Evolutionary conservation across 106 monocot genomes (phyloP), one percentile per base, ranked within the genome.

Genomic region (Iris macrosiphon): DNA sequence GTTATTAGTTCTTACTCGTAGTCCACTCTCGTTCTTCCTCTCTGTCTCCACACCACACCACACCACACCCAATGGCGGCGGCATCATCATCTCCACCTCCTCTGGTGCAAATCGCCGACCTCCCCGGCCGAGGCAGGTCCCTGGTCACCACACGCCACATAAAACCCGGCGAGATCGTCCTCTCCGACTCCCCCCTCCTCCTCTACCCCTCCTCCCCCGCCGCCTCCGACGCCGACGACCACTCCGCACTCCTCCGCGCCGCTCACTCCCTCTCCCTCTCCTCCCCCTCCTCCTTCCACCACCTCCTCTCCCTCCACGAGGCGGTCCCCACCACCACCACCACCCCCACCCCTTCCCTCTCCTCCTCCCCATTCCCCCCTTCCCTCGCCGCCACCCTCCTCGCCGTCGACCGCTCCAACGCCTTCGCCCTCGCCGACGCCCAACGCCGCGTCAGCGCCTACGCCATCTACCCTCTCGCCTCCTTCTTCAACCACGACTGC

Each of bases 401-500:
- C 8, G 72, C 77, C 39, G 80, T 69, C 69, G 89, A 96, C 54
- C 57, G 37, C 55, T 44, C 57, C 27, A 98, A 98, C 44, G 71
- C 83, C 31, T 98, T 98, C 26, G 77, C 77, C 3, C 65, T 98
- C 63, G 83, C 90, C 79, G 82, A 78, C 40, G 75, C 76, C 13
- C 61, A 64, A 28, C 27, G 69, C 17, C 51, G 42, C 45, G 83
- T 82, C 2, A 66, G 90, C 41, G 86, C 72, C 0, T 87, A 90
- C 18, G 86, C 79, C 7, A 72, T 98, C 45, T 96, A 96, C 76
- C 79, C 75, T 0, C 46, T 53, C 3, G 85, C 89, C 1, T 64
- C 95, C 1, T 52, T 96, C 30, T 79, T 90, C 56, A 96, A 96
- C 48, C 95, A 96, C 12, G 89, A 96, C 24, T 96, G 95, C 55